These are phyloP conservation scores for Brasilioporus rufonigricans DNA, from an alignment of 768 basidiomycete genomes.

Conservation along the genomic window DNA sequence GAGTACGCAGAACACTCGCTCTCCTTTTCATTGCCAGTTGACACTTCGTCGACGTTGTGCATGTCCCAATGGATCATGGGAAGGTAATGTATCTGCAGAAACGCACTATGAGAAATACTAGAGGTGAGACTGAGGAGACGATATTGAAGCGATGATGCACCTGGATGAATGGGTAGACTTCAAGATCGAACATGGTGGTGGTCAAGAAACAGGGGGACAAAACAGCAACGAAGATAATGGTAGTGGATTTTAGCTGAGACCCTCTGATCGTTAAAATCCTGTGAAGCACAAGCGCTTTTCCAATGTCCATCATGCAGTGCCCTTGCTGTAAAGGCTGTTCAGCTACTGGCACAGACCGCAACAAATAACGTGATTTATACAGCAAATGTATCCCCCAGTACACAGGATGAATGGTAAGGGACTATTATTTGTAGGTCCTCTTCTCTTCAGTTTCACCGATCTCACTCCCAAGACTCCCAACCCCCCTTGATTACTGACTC, in stretches of 20 bases:
- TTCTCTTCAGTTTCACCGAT: background rate
- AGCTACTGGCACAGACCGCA: background rate
- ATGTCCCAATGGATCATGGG: too few species aligned
- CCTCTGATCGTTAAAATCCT: background rate
- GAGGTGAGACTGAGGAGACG: background rate
- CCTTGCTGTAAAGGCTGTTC: constrained; percentile 3
- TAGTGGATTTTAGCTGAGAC: background rate
- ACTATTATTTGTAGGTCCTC: background rate
- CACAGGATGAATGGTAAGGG: background rate
- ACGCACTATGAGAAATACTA: background rate
- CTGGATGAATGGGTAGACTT: background rate
- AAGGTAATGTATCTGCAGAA: too few species aligned
- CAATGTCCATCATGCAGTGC: background rate
- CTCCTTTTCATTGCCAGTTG: too few species aligned
- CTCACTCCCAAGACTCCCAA: too few species aligned
- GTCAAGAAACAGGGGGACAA: background rate
- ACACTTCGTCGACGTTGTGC: too few species aligned
- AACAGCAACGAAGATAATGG: too few species aligned
- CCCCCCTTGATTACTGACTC: background rate
- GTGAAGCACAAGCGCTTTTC: background rate
- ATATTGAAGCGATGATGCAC: background rate
- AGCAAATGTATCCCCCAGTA: background rate
- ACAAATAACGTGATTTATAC: background rate
- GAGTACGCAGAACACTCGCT: too few species aligned
- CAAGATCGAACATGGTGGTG: background rate